Evolutionary conservation across 441 rosid species (phyloP).

Genomic region (Isatis lusitanica): DNA sequence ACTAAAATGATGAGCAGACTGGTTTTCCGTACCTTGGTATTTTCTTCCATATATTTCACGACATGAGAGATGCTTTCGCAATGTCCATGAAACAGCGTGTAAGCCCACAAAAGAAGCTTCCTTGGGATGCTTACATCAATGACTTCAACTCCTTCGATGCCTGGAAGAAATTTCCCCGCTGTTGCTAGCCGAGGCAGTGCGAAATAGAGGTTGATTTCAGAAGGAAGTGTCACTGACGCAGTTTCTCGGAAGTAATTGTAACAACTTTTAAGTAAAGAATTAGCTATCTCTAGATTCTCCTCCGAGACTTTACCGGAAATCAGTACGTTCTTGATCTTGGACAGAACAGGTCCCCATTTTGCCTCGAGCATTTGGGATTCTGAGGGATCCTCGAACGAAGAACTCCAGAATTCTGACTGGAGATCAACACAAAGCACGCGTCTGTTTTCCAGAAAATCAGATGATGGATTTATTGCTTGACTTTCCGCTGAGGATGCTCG

Average conservation of each 20-base stretch:
- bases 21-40: constrained; percentile 61
- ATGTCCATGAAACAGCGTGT: constrained; percentile 70
- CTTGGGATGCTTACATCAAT: constrained; percentile 87
- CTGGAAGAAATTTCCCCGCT: constrained; percentile 51
- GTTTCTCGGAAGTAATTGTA: constrained; percentile 90
- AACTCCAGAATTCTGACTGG: constrained; percentile 69
- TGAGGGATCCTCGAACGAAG: constrained; percentile 60
- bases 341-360: constrained; percentile 73
- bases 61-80: constrained; percentile 74
- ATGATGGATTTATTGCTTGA: constrained; percentile 44
- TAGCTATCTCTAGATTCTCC: constrained; percentile 73
- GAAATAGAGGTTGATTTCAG: constrained; percentile 65
- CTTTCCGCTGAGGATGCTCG: constrained; percentile 49
- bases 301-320: constrained; percentile 57
- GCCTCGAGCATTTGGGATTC: constrained; percentile 57
- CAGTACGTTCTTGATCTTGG: constrained; percentile 64
- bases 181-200: constrained; percentile 51
- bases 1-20: constrained; percentile 5
- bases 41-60: constrained; percentile 91
- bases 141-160: constrained; percentile 69
- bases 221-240: constrained; percentile 64
- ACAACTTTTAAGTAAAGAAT: constrained; percentile 68
- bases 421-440: constrained; percentile 77
- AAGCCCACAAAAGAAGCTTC: constrained; percentile 97
- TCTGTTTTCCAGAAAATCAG: constrained; percentile 48